These are phyloP conservation scores for Daldinia sp. DNA, from an alignment of 2,329 filamentous ascomycete species.

Conservation along the genomic window DNA sequence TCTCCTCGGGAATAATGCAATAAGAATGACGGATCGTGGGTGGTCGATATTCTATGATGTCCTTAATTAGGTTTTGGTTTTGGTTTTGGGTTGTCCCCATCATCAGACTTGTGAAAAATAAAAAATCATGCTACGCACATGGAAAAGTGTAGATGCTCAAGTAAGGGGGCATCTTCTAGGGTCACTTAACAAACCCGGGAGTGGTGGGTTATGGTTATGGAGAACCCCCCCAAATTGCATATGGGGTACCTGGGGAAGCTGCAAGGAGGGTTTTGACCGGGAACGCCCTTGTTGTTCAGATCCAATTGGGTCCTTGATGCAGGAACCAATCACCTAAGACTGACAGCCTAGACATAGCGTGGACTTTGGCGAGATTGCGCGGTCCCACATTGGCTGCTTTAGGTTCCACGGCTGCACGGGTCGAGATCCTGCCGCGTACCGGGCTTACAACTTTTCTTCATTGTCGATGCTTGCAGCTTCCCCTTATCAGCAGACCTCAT, in stretches of 20 bases:
- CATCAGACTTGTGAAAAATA: not conserved
- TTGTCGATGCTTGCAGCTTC: not conserved
- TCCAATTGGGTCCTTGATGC: slow-evolving; percentile 19
- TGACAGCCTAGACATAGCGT: slow-evolving; percentile 22
- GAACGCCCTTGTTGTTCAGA: slow-evolving; percentile 10
- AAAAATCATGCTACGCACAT: not conserved
- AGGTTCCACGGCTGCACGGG: slow-evolving; percentile 9
- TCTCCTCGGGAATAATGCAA: not conserved
- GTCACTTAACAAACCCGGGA: not conserved
- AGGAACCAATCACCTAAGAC: slow-evolving; percentile 29
- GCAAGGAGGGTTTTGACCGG: slow-evolving; percentile 12
- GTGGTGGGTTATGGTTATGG: not conserved
- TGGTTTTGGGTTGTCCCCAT: not conserved
- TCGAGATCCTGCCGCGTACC: slow-evolving; percentile 32
- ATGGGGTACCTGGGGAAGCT: slow-evolving; percentile 33
- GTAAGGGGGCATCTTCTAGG: not conserved
- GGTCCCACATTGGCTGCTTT: slow-evolving; percentile 19
- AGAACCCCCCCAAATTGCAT: slow-evolving; percentile 28
- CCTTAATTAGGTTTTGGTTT: not conserved
- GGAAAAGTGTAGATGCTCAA: not conserved
- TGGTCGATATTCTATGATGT: not conserved
- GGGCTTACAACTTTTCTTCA: slow-evolving; percentile 6
- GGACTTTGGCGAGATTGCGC: slow-evolving; percentile 31
- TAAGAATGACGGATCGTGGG: not conserved
- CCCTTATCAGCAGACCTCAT: not conserved